phyloP scores from a whole-genome alignment of 805 yeast species.

The Wickerhamiella sorbophila region DNA sequence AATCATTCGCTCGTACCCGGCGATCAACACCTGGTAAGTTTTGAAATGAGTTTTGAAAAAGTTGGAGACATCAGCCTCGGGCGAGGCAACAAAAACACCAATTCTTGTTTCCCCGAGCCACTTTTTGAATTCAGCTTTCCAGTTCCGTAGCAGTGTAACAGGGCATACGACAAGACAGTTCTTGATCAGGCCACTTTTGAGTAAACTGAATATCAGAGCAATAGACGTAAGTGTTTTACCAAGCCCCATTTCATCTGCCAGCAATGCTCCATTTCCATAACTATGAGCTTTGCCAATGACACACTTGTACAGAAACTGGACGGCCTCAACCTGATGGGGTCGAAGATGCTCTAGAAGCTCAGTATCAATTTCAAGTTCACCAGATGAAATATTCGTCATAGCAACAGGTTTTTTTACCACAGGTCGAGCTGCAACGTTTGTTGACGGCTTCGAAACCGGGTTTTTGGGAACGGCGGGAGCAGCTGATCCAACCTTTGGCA shows the following conservation, averaged over 20 bases:
- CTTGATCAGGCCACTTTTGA: constrained; percentile 31
- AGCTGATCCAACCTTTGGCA: neutral
- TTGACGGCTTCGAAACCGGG: neutral
- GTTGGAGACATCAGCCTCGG: constrained; percentile 34
- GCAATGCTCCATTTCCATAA: constrained; percentile 50
- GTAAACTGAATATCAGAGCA: constrained; percentile 65
- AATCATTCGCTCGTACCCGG: constrained; percentile 80
- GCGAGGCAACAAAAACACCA: constrained; percentile 47
- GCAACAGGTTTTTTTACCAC: neutral
- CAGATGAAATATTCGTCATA: neutral
- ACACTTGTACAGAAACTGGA: constrained; percentile 66
- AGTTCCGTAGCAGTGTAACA: constrained; percentile 72
- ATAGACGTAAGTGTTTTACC: constrained; percentile 86
- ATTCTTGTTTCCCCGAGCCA: constrained; percentile 63
- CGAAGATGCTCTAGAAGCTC: constrained; percentile 32
- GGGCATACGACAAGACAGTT: constrained; percentile 80
- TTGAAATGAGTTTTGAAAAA: constrained; percentile 44
- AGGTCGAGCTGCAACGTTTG: neutral
- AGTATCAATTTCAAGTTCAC: neutral
- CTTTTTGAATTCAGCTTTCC: constrained; percentile 78
- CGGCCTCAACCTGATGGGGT: constrained; percentile 79
- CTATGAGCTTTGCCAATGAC: constrained; percentile 50
- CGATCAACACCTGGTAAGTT: constrained; percentile 65
- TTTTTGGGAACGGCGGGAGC: neutral
- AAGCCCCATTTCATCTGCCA: constrained; percentile 97